These are phyloP conservation scores for Eucalyptus pauciflora DNA, from an alignment of 345 rosid species.

Conservation along the genomic window DNA sequence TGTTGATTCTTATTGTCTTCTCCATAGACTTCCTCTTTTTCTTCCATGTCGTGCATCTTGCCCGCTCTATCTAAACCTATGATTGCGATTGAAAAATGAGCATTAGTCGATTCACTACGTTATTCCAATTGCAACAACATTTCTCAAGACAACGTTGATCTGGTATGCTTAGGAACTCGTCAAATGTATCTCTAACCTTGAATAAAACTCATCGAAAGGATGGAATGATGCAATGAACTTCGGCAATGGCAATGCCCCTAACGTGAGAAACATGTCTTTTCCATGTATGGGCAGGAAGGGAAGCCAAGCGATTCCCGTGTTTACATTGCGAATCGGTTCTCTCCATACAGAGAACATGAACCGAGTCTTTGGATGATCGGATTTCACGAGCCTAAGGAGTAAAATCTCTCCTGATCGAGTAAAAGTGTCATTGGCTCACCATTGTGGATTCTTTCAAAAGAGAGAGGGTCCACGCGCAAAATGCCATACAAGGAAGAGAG, in stretches of 20 bases:
- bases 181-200: background rate
- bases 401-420: background rate
- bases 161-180: background rate
- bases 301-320: background rate
- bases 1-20: background rate
- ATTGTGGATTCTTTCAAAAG: background rate
- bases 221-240: background rate
- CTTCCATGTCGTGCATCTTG: background rate
- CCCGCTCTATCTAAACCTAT: background rate
- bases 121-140: background rate
- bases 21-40: background rate
- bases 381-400: background rate
- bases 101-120: background rate
- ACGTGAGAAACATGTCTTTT: background rate
- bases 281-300: background rate
- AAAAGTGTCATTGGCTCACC: background rate
- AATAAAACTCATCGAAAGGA: background rate
- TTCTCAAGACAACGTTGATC: background rate
- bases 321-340: background rate
- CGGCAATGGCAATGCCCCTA: background rate
- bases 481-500: background rate
- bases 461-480: constrained; percentile 1
- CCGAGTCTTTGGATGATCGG: background rate
- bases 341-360: background rate
- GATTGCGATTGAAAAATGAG: background rate